Evolutionary conservation across 2,329 filamentous ascomycete species (phyloP).

Genomic region (Colletotrichum caudatum): DNA sequence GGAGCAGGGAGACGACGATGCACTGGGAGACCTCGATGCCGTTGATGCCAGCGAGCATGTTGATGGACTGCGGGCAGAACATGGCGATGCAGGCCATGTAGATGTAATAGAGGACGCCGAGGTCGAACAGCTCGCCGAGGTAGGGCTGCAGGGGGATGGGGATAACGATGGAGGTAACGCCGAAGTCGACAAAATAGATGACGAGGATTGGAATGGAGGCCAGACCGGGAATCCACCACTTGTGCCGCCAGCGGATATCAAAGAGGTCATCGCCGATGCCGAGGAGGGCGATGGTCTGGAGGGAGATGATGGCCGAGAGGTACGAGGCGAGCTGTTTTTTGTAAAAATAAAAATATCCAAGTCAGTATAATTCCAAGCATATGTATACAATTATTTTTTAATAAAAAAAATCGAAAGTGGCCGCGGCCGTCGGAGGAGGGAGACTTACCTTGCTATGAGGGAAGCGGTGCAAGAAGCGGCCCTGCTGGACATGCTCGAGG

Average conservation of each 20-base stretch:
- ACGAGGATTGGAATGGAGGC: slow-evolving; percentile 93
- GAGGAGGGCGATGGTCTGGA: slow-evolving; percentile 90
- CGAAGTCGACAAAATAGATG: slow-evolving; percentile 98
- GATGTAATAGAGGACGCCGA: slow-evolving; percentile 87
- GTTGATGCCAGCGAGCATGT: slow-evolving; percentile 99
- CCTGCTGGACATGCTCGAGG: slow-evolving; percentile 79
- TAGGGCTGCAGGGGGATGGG: slow-evolving; percentile 87
- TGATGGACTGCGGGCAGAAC: slow-evolving; percentile 98
- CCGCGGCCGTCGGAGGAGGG: not conserved
- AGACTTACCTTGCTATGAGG: slow-evolving; percentile 86
- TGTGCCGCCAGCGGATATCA: slow-evolving; percentile 98
- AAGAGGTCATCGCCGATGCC: slow-evolving; percentile 97
- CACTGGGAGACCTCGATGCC: slow-evolving; percentile 97
- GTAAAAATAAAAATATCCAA: not conserved
- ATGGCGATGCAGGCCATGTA: slow-evolving; percentile 98
- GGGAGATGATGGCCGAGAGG: slow-evolving; percentile 90
- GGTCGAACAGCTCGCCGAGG: slow-evolving; percentile 85
- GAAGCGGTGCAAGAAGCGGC: slow-evolving; percentile 89
- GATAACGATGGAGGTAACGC: slow-evolving; percentile 94
- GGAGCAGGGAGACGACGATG: slow-evolving; percentile 85
- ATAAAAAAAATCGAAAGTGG: not conserved
- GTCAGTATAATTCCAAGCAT: slow-evolving; percentile 3
- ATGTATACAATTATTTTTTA: too few relatives aligned
- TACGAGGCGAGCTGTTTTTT: slow-evolving; percentile 84
- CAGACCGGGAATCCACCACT: slow-evolving; percentile 96